Conservation (phyloP, 2,329 filamentous ascomycete genomes). For the Seiridium unicorne region DNA sequence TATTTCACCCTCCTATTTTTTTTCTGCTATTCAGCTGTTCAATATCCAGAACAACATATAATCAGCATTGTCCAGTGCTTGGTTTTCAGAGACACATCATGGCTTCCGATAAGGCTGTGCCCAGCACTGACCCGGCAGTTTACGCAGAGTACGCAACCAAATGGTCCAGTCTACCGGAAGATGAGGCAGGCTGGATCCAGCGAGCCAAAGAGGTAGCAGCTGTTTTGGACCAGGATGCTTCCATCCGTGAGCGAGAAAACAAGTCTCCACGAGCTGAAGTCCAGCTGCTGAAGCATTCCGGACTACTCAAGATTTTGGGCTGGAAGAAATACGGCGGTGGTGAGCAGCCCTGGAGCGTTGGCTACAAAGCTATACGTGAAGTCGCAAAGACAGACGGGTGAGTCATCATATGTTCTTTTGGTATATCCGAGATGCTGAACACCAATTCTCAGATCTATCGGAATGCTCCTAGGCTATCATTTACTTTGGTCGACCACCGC, state of each 20-base stretch:
- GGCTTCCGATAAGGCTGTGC: not conserved
- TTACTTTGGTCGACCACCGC: slow-evolving; percentile 62
- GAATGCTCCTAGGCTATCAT: slow-evolving; percentile 66
- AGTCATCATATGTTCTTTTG: not conserved
- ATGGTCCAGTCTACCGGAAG: not conserved
- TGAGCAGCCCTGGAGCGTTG: slow-evolving; percentile 37
- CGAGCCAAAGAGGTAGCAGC: slow-evolving; percentile 36
- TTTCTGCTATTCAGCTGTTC: too few relatives aligned
- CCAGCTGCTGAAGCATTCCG: slow-evolving; percentile 38
- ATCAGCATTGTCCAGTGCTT: too few relatives aligned
- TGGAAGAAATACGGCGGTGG: slow-evolving; percentile 40
- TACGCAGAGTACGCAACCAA: not conserved
- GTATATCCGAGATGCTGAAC: not conserved
- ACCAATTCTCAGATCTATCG: slow-evolving; percentile 45
- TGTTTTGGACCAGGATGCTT: slow-evolving; percentile 32
- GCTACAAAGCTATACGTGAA: slow-evolving; percentile 58
- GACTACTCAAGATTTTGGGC: slow-evolving; percentile 37
- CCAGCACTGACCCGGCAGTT: slow-evolving; percentile 1
- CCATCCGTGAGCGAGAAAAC: slow-evolving; percentile 33
- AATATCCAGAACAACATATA: too few relatives aligned
- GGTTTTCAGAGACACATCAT: not conserved
- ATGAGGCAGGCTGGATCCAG: slow-evolving; percentile 30
- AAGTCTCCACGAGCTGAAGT: slow-evolving; percentile 39
- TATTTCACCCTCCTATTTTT: too few relatives aligned
- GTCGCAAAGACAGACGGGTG: slow-evolving; percentile 59